Conservation (phyloP, 148 eudicot genomes). For the Rhododendron kiyosumense region DNA sequence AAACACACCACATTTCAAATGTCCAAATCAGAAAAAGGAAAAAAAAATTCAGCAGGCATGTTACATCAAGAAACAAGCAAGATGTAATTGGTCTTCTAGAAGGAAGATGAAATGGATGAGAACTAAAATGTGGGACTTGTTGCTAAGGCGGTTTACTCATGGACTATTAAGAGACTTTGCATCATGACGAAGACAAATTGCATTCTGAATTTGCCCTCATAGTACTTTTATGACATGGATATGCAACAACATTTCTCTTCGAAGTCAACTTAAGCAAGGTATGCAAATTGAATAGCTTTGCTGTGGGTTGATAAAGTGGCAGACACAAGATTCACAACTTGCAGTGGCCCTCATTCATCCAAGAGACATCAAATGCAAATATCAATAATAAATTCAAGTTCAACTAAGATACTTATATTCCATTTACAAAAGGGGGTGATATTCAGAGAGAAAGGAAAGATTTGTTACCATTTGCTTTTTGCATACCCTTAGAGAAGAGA, state of each 20-base stretch:
- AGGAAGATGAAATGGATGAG: neutral
- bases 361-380: too few species aligned
- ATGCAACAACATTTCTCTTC: neutral
- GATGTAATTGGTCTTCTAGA: neutral
- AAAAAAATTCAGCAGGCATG: neutral
- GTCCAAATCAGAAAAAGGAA: neutral
- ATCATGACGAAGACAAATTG: neutral
- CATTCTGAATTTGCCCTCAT: neutral
- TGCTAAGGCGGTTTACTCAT: neutral
- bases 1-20: neutral
- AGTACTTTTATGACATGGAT: too few species aligned
- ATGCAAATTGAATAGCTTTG: neutral
- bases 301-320: neutral
- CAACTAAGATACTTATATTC: neutral
- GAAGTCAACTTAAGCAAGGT: neutral
- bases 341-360: neutral
- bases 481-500: neutral
- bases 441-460: neutral
- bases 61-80: neutral
- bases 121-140: neutral
- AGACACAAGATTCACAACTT: neutral
- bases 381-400: too few species aligned
- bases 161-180: neutral
- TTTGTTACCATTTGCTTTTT: neutral
- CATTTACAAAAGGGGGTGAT: neutral